phyloP scores from a whole-genome alignment of 2,329 filamentous ascomycete species.

The Penicillium occitanis region DNA sequence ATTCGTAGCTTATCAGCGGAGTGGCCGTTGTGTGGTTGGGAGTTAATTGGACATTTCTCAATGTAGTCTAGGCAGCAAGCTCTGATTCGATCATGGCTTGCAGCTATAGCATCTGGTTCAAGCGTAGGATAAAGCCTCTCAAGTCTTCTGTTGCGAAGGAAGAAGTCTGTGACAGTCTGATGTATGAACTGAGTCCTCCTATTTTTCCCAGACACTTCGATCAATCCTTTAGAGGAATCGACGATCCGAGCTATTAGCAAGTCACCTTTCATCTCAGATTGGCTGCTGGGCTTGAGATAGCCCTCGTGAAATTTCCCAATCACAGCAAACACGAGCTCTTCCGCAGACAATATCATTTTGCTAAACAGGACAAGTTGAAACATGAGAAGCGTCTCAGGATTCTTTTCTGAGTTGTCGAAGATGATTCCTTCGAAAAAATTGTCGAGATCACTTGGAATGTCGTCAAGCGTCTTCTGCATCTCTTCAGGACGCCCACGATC shows the following conservation, averaged over 20 bases:
- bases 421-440: background rate
- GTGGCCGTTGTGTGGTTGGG: background rate
- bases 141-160: background rate
- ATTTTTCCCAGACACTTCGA: background rate
- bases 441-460: slow-evolving; percentile 32
- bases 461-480: slow-evolving; percentile 30
- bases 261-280: background rate
- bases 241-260: background rate
- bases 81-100: slow-evolving; percentile 19
- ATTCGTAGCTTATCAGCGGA: background rate
- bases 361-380: background rate
- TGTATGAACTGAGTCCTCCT: background rate
- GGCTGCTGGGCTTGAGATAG: background rate
- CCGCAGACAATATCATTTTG: no score
- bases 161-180: background rate
- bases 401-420: background rate
- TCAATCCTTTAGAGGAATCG: background rate
- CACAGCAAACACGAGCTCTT: slow-evolving; percentile 1
- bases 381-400: slow-evolving; percentile 2
- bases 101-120: background rate
- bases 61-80: slow-evolving; percentile 30
- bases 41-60: background rate
- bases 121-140: background rate
- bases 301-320: background rate
- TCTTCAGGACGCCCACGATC: slow-evolving; percentile 27